A percentile compares a stretch with the other conserved stretches of the same genome.
phyloP scores from a whole-genome alignment of 2,329 filamentous ascomycete genomes.

The Pestalotiopsis sp. region DNA sequence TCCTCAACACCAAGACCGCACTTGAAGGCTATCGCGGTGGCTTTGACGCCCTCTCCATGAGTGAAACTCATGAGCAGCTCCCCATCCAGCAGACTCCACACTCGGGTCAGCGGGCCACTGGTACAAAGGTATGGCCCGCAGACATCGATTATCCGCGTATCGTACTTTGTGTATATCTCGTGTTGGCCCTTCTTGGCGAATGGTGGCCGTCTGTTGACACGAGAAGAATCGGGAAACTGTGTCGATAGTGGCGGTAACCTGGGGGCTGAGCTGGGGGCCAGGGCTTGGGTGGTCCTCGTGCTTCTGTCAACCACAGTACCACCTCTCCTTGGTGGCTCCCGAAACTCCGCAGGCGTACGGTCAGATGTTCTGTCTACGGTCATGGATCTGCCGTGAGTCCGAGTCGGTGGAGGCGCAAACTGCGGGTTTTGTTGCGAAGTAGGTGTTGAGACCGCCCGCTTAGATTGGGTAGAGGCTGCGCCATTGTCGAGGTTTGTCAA shows the following conservation, averaged over 20 bases:
- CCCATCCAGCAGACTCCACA: slow-evolving; percentile 84
- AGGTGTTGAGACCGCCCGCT: slow-evolving; percentile 32
- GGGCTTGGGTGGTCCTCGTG: slow-evolving; percentile 17
- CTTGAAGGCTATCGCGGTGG: slow-evolving; percentile 82
- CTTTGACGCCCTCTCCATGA: slow-evolving; percentile 83
- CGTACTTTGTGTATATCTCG: slow-evolving; percentile 83
- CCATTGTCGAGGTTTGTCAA: slow-evolving; percentile 19
- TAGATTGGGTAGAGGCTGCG: slow-evolving; percentile 35
- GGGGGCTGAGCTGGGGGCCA: slow-evolving; percentile 25
- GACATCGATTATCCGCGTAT: slow-evolving; percentile 82
- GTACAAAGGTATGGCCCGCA: slow-evolving; percentile 88
- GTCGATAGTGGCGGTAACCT: slow-evolving; percentile 54
- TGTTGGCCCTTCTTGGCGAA: slow-evolving; percentile 70
- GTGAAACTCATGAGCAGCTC: slow-evolving; percentile 78
- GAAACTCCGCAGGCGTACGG: slow-evolving; percentile 38
- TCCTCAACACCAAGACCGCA: slow-evolving; percentile 75
- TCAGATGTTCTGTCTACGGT: slow-evolving; percentile 49
- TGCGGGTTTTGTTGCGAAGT: slow-evolving; percentile 46
- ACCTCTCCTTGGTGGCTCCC: slow-evolving; percentile 28
- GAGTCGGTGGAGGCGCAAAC: slow-evolving; percentile 40
- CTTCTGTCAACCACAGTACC: slow-evolving; percentile 20
- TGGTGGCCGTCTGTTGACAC: slow-evolving; percentile 82
- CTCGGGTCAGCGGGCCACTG: slow-evolving; percentile 81
- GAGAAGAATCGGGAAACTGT: slow-evolving; percentile 82
- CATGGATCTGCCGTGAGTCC: slow-evolving; percentile 49